Evolutionary conservation across 805 yeast genomes (phyloP), one percentile per base, ranked within the genome.

Genomic region (Nakazawaea ambrosiae): DNA sequence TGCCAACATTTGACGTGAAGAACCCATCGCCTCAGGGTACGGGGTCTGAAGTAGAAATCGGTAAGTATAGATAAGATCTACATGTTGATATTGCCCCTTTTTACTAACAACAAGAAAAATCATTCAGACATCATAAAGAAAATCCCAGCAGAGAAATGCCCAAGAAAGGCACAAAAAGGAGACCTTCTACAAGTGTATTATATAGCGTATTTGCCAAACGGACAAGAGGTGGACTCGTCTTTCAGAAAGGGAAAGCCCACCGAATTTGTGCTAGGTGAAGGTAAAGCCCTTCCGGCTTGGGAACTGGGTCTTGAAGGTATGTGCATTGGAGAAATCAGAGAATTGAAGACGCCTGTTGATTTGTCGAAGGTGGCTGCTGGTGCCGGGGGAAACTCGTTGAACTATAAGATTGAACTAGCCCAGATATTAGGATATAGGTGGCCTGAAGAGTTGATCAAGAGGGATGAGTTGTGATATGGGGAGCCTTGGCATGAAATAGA

Each of bases 321-420:
- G 94, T 88, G 97, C 60, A 65, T 85, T 54, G 96, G 96, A 31
- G 96, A 88, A 58, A 68, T 79, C 61, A 73, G 96, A 53, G 77
- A 72, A 48, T 66, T 88, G 48, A 72, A 75, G 19, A 83, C 89
- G 53, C 96, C 96, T 30, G 72, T 92, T 6, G 69, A 70, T 25
- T 57, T 86, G 46, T 96, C 75, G 5, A 86, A 86, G 25, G 80
- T 80, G 31, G 23, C 20, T 9, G 78, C 73, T 37, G 81, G 80
- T 53, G 95, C 96, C 6, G 78, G 83, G 8, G 73, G 75, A 45
- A 76, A 95, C 8, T 81, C 81, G 31, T 65, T 88, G 52, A 66
- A 68, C 24, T 83, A 84, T 53, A 70, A 67, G 20, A 70, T 84
- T 33, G 87, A 82, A 56, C 63, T 83, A 49, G 73, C 80, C 28